A percentile compares a stretch with the other conserved stretches of the same genome.
Evolutionary conservation across 73 alveolate genomes (phyloP).

Genomic region (Blepharisma stoltei): DNA sequence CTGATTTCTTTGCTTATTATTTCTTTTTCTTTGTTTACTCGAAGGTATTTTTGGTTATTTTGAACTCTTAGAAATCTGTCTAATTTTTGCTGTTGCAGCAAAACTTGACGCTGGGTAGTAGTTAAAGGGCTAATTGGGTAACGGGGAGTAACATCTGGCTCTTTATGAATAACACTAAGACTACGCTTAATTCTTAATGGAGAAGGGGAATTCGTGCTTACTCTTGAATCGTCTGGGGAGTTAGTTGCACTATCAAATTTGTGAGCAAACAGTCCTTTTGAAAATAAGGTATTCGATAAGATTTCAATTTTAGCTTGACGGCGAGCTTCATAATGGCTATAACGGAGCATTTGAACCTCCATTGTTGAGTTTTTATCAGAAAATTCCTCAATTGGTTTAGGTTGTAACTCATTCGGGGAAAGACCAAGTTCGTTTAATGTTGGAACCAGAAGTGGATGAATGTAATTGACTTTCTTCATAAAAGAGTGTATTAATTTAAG

Average conservation of each 20-base stretch:
- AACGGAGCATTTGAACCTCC: neutral
- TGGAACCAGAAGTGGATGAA: neutral
- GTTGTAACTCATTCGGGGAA: neutral
- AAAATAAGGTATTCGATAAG: neutral
- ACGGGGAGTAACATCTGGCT: neutral
- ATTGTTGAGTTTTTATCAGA: neutral
- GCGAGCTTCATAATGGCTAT: neutral
- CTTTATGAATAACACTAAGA: neutral
- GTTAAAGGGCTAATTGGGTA: neutral
- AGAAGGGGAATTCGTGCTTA: neutral
- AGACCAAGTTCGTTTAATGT: neutral
- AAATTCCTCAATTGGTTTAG: neutral
- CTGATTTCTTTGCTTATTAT: neutral
- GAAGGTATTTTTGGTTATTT: neutral
- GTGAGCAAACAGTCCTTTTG: neutral
- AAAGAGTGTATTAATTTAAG: too few species aligned
- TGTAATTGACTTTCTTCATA: neutral
- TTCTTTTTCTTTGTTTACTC: neutral
- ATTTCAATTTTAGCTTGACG: neutral
- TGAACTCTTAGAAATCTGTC: neutral
- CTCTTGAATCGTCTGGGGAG: neutral
- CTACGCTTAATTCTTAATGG: neutral
- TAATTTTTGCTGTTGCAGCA: neutral
- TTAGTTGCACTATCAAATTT: neutral
- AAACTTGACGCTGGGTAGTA: neutral